A percentile compares a stretch with the other conserved stretches of the same genome.
Evolutionary conservation across 1,284 basidiomycete species (phyloP).

Genomic region (Austroboletus novae-zelandiae): DNA sequence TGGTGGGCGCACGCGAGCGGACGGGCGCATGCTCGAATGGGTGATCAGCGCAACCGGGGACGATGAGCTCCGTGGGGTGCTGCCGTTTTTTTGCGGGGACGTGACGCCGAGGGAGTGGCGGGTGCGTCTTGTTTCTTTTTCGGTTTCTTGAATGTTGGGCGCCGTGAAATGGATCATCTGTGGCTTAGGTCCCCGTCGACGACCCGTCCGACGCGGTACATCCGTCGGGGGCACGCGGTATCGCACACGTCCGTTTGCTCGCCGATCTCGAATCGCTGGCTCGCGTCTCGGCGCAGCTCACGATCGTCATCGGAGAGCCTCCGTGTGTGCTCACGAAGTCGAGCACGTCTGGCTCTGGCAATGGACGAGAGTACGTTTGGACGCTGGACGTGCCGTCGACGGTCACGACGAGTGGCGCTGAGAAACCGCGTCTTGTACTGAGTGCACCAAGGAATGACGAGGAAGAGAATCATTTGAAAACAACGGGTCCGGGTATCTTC

Average conservation of each 20-base stretch:
- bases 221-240: conserved; percentile 43
- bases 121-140: conserved; percentile 37
- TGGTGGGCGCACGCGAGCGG: conserved; percentile 51
- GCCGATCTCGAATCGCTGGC: conserved; percentile 28
- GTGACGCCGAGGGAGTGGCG: conserved; percentile 56
- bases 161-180: no score
- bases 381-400: conserved; percentile 30
- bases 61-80: conserved; percentile 29
- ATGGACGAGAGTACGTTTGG: conserved; percentile 32
- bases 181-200: conserved; percentile 45
- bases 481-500: conserved; percentile 40
- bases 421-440: conserved; percentile 37
- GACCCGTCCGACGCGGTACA: conserved; percentile 46
- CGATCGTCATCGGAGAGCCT: conserved; percentile 48
- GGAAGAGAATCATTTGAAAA: conserved; percentile 36
- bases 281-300: conserved; percentile 37
- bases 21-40: conserved; percentile 59
- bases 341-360: background rate
- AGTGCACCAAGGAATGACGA: conserved; percentile 33
- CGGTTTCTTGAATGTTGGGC: no score
- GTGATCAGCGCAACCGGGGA: conserved; percentile 44
- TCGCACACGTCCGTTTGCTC: conserved; percentile 48
- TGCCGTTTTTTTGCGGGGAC: conserved; percentile 76
- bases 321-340: background rate
- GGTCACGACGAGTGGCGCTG: background rate